Evolutionary conservation across 2,329 filamentous ascomycete genomes (phyloP).

Genomic region (Aspergillus aculeatinus): DNA sequence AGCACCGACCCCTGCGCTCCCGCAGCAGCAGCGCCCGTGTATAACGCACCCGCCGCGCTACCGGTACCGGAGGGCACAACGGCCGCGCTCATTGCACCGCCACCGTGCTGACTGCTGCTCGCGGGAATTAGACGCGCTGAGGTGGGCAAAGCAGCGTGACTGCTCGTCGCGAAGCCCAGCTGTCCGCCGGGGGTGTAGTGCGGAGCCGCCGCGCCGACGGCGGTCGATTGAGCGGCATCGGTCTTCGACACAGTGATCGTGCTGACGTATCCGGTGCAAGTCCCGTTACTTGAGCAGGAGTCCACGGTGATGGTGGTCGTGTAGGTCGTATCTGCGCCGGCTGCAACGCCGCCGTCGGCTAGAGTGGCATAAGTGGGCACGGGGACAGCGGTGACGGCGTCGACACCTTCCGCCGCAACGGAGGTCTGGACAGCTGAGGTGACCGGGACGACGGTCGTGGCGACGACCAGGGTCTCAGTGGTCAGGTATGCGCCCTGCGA

Average conservation of each 20-base stretch:
- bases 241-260: slow-evolving; percentile 20
- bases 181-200: not conserved
- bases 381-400: not conserved
- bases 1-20: not conserved
- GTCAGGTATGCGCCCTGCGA: not conserved
- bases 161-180: not conserved
- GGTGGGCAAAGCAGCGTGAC: not conserved
- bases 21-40: not conserved
- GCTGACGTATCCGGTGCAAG: slow-evolving; percentile 12
- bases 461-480: not conserved
- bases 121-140: not conserved
- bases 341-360: not conserved
- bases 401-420: not conserved
- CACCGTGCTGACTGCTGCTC: not conserved
- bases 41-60: not conserved
- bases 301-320: slow-evolving; percentile 14
- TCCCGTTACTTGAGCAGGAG: slow-evolving; percentile 20
- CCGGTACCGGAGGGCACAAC: not conserved
- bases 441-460: not conserved
- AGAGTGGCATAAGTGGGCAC: not conserved
- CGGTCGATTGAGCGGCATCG: not conserved
- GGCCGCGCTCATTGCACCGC: not conserved
- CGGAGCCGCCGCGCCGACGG: too few relatives aligned
- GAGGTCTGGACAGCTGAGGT: not conserved
- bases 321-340: not conserved